A percentile compares a stretch with the other conserved stretches of the same genome.
phyloP scores from a whole-genome alignment of 768 basidiomycete genomes.

The Trametes cubensis region DNA sequence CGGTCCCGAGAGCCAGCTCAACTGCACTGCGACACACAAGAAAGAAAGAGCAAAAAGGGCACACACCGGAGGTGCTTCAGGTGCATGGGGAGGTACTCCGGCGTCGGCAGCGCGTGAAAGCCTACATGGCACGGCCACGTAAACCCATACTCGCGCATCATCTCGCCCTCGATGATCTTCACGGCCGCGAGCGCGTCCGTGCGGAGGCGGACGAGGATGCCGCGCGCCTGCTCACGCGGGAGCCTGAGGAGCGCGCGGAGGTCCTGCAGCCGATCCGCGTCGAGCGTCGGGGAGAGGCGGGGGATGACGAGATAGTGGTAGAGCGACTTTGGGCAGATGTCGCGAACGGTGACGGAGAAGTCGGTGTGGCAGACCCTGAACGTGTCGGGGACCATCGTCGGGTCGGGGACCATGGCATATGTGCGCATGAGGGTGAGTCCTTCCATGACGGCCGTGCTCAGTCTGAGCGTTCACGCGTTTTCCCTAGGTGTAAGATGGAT shows the following conservation, averaged over 20 bases:
- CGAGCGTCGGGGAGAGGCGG: constrained; percentile 36
- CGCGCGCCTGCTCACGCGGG: constrained; percentile 56
- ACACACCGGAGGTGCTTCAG: constrained; percentile 8
- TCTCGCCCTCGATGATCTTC: constrained; percentile 74
- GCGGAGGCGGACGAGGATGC: constrained; percentile 53
- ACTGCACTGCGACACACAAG: too few species aligned
- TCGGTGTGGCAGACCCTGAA: constrained; percentile 60
- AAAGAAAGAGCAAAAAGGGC: too few species aligned
- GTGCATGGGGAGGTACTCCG: constrained; percentile 63
- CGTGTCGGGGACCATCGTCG: constrained; percentile 57
- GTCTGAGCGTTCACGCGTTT: too few species aligned
- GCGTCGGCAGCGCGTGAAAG: constrained; percentile 84
- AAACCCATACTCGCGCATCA: constrained; percentile 73
- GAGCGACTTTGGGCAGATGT: constrained; percentile 78
- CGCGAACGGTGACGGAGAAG: constrained; percentile 66
- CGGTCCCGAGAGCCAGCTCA: too few species aligned
- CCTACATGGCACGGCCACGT: constrained; percentile 79
- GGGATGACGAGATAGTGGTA: constrained; percentile 92
- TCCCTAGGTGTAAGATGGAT: too few species aligned
- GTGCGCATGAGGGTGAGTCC: constrained; percentile 56
- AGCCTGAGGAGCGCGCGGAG: constrained; percentile 58
- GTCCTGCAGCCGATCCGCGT: constrained; percentile 47
- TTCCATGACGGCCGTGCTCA: constrained; percentile 1
- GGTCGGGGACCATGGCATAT: constrained; percentile 57
- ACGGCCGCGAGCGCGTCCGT: constrained; percentile 60